A percentile compares a stretch with the other conserved stretches of the same genome.
These are phyloP conservation scores for Parathielavia hyrcaniae DNA, from an alignment of 495 filamentous ascomycete species.

Conservation along the genomic window DNA sequence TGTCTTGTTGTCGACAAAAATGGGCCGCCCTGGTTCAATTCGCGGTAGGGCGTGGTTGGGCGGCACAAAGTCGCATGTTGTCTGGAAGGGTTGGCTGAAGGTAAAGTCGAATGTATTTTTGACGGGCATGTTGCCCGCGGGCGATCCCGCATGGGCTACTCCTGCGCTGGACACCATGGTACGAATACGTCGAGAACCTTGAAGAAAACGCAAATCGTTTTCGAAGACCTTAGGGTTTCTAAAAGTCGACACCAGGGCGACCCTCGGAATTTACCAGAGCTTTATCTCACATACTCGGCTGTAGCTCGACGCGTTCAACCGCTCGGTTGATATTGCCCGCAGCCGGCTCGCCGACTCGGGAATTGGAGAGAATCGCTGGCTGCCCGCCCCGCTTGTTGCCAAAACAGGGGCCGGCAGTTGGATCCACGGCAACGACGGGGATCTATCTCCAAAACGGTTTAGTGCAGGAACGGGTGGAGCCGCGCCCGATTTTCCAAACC, in stretches of 20 bases:
- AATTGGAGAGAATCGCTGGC: background rate
- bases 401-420: constrained; percentile 13
- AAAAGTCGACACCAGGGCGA: background rate
- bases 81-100: constrained; percentile 30
- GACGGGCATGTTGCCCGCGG: constrained; percentile 24
- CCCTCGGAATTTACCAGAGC: background rate
- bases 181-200: background rate
- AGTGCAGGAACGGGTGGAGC: too few relatives aligned
- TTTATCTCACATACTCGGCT: constrained; percentile 4
- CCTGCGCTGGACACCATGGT: constrained; percentile 4
- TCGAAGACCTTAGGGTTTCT: background rate
- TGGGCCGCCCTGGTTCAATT: constrained; percentile 22
- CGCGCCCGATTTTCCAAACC: too few relatives aligned
- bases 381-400: constrained; percentile 4
- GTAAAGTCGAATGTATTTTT: constrained; percentile 25
- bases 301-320: background rate
- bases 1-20: constrained; percentile 31
- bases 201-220: background rate
- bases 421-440: background rate
- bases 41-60: constrained; percentile 19
- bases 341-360: constrained; percentile 11
- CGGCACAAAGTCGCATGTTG: constrained; percentile 22
- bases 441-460: too few relatives aligned
- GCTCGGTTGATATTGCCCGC: constrained; percentile 17
- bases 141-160: constrained; percentile 20